Conservation (phyloP, 805 yeast species). For the Starmerella ratchasimensis region DNA sequence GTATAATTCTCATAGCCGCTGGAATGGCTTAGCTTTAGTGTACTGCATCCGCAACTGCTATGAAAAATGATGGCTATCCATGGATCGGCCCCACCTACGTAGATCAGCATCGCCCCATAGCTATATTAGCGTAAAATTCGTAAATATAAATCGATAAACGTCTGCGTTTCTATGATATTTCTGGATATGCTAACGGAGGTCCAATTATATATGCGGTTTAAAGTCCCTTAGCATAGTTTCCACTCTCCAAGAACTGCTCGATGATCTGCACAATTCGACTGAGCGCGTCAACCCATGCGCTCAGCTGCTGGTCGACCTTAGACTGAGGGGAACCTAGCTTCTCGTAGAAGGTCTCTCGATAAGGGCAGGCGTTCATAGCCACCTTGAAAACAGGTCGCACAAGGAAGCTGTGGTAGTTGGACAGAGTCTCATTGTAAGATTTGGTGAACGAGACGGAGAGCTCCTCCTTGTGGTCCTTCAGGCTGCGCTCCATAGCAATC, state of each 20-base stretch:
- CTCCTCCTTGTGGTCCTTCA: slow-evolving; percentile 48
- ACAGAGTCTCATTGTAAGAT: slow-evolving; percentile 69
- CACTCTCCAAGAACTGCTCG: slow-evolving; percentile 59
- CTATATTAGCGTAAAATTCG: no score
- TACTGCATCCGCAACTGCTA: no score
- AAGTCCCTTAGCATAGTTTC: slow-evolving; percentile 81
- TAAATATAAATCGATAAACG: no score
- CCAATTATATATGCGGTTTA: no score
- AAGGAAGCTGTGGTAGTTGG: slow-evolving; percentile 68
- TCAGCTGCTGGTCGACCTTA: slow-evolving; percentile 50
- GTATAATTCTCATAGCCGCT: no score
- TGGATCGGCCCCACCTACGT: no score
- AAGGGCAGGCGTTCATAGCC: slow-evolving; percentile 93
- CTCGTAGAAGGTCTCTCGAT: slow-evolving; percentile 68
- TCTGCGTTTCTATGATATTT: no score
- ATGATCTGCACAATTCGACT: slow-evolving; percentile 61
- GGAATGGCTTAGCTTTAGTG: no score
- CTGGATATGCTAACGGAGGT: no score
- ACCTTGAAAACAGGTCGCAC: slow-evolving; percentile 77
- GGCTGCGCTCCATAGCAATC: slow-evolving; percentile 68
- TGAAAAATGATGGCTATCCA: no score
- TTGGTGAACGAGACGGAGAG: slow-evolving; percentile 65
- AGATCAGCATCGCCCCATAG: no score
- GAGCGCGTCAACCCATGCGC: slow-evolving; percentile 61
- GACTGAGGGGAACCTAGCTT: slow-evolving; percentile 52